A percentile compares a stretch with the other conserved stretches of the same genome.
These are phyloP conservation scores for Drechslerella coelobrocha DNA, from an alignment of 2,329 filamentous ascomycete genomes.

Conservation along the genomic window DNA sequence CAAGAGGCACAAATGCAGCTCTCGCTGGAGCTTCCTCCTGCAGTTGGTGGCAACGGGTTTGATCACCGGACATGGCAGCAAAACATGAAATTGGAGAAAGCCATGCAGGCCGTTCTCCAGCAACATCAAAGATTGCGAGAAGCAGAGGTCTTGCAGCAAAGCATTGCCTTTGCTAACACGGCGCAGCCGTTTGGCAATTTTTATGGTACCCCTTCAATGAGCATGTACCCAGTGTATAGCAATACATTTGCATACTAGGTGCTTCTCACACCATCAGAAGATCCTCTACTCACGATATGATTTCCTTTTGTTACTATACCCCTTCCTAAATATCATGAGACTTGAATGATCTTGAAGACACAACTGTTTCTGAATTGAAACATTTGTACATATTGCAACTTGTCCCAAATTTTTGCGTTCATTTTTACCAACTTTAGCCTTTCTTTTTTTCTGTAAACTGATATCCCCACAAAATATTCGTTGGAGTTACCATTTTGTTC, in stretches of 20 bases:
- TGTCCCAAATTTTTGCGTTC: slow-evolving; percentile 14
- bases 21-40: slow-evolving; percentile 40
- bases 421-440: slow-evolving; percentile 37
- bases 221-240: slow-evolving; percentile 41
- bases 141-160: slow-evolving; percentile 43
- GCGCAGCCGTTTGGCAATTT: slow-evolving; percentile 45
- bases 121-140: slow-evolving; percentile 43
- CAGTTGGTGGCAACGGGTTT: slow-evolving; percentile 44
- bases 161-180: slow-evolving; percentile 43
- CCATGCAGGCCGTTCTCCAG: slow-evolving; percentile 44
- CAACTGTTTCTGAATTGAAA: slow-evolving; percentile 36
- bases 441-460: slow-evolving; percentile 30
- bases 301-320: slow-evolving; percentile 49
- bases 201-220: slow-evolving; percentile 42
- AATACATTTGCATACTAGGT: slow-evolving; percentile 46
- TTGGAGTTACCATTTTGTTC: slow-evolving; percentile 29
- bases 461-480: slow-evolving; percentile 46
- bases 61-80: slow-evolving; percentile 48
- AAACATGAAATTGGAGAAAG: slow-evolving; percentile 47
- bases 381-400: slow-evolving; percentile 27
- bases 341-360: slow-evolving; percentile 40
- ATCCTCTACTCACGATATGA: slow-evolving; percentile 42
- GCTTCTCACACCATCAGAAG: slow-evolving; percentile 29
- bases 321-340: slow-evolving; percentile 42
- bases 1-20: slow-evolving; percentile 29